A percentile compares a stretch with the other conserved stretches of the same genome.
phyloP scores from a whole-genome alignment of 257 asterid species.

The Agastache rugosa region DNA sequence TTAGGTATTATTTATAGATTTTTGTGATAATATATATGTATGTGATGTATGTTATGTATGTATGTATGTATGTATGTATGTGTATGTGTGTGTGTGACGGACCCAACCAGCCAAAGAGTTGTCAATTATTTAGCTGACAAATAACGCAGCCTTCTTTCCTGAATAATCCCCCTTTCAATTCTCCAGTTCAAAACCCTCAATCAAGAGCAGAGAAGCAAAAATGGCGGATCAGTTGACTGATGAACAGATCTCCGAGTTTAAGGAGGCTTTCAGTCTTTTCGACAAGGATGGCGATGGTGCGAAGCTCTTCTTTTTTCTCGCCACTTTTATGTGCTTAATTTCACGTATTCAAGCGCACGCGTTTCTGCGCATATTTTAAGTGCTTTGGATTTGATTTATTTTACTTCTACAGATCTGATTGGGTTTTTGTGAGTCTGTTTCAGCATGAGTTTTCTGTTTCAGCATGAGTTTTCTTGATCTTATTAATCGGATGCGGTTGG shows the following conservation, averaged over 20 bases:
- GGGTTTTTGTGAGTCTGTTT: background rate
- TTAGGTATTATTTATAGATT: too few relatives aligned
- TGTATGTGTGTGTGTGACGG: too few relatives aligned
- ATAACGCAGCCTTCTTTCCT: background rate
- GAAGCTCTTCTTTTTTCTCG: slow-evolving; percentile 7
- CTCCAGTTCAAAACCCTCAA: slow-evolving; percentile 26
- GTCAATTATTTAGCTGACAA: slow-evolving; percentile 15
- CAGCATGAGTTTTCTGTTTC: background rate
- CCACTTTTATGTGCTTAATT: background rate
- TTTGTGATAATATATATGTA: too few relatives aligned
- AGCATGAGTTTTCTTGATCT: background rate
- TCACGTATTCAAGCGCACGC: background rate
- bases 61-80: too few relatives aligned
- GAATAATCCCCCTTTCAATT: background rate
- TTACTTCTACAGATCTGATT: background rate
- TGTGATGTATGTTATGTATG: too few relatives aligned
- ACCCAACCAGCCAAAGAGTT: too few relatives aligned
- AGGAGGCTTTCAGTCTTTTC: slow-evolving; percentile 72
- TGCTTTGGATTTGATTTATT: background rate
- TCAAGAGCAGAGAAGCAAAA: slow-evolving; percentile 5
- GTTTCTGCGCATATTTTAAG: background rate
- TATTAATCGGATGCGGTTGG: background rate
- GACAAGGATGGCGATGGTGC: slow-evolving; percentile 72
- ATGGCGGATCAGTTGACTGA: slow-evolving; percentile 72
- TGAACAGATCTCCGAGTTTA: slow-evolving; percentile 70